Conservation (phyloP, 2,329 filamentous ascomycete genomes). For the Pestalotiopsis sp. region DNA sequence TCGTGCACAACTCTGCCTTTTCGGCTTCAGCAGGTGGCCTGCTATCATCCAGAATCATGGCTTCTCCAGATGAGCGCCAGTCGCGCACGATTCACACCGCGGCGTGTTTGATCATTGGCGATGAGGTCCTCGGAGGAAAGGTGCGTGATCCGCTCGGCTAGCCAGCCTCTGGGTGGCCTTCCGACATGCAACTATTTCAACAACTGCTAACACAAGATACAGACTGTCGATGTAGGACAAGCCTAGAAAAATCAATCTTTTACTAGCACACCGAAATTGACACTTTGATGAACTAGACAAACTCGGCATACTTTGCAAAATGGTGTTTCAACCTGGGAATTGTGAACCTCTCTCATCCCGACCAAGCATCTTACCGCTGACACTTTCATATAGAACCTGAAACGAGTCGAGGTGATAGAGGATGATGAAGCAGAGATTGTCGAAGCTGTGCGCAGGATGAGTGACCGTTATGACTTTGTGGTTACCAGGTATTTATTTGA, state of each 20-base stretch:
- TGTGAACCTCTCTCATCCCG: slow-evolving; percentile 38
- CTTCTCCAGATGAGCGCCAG: slow-evolving; percentile 56
- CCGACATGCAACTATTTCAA: background rate
- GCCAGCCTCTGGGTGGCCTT: background rate
- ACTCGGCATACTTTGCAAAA: slow-evolving; percentile 66
- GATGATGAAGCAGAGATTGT: slow-evolving; percentile 91
- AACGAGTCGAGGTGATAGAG: slow-evolving; percentile 88
- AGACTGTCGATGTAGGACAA: slow-evolving; percentile 37
- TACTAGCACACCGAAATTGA: slow-evolving; percentile 13
- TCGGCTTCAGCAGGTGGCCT: slow-evolving; percentile 29
- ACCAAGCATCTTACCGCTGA: slow-evolving; percentile 12
- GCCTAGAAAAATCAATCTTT: background rate
- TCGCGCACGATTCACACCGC: slow-evolving; percentile 81
- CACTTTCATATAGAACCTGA: slow-evolving; percentile 60
- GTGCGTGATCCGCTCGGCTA: slow-evolving; percentile 44
- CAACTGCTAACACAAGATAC: slow-evolving; percentile 16
- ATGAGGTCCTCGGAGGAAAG: slow-evolving; percentile 95
- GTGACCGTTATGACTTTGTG: slow-evolving; percentile 86
- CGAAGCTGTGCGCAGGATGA: slow-evolving; percentile 87
- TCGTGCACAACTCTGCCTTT: slow-evolving; percentile 50
- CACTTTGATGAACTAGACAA: slow-evolving; percentile 49
- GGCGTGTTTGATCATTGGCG: slow-evolving; percentile 93
- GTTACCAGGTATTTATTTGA: slow-evolving; percentile 67
- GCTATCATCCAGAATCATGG: slow-evolving; percentile 43
- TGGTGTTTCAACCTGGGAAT: slow-evolving; percentile 67